Conservation (phyloP, 768 basidiomycete genomes). For the Mycena rosella region DNA sequence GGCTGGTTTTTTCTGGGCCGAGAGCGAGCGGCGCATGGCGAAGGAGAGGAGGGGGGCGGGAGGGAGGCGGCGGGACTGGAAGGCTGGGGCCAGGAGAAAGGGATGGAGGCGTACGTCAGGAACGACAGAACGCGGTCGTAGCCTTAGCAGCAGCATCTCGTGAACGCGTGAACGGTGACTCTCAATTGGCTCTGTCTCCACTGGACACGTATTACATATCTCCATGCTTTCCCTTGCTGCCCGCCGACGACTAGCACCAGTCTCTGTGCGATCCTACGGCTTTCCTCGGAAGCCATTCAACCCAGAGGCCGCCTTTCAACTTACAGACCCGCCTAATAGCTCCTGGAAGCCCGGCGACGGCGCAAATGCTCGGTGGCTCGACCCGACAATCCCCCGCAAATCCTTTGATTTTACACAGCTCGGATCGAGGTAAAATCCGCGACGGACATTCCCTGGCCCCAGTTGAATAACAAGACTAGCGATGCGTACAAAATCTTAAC, state of each 20-base stretch:
- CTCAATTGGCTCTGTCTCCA: not conserved
- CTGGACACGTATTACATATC: too few species aligned
- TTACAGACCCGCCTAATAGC: slow-evolving; percentile 55
- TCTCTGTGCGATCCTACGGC: slow-evolving; percentile 7
- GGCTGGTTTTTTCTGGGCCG: slow-evolving; percentile 16
- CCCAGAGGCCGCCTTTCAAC: slow-evolving; percentile 44
- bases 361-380: slow-evolving; percentile 13
- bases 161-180: too few species aligned
- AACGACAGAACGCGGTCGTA: too few species aligned
- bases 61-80: not conserved
- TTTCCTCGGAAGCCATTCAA: slow-evolving; percentile 34
- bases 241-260: slow-evolving; percentile 1
- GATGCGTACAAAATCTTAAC: slow-evolving; percentile 66
- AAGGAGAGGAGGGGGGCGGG: not conserved
- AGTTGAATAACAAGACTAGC: slow-evolving; percentile 40
- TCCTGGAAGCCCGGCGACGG: slow-evolving; percentile 60
- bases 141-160: too few species aligned
- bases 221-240: not conserved
- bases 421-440: slow-evolving; percentile 42
- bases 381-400: slow-evolving; percentile 48
- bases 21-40: slow-evolving; percentile 20
- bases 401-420: slow-evolving; percentile 56
- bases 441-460: not conserved
- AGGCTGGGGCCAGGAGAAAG: too few species aligned
- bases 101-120: too few species aligned